A percentile compares a stretch with the other conserved stretches of the same genome.
These are phyloP conservation scores for Ceratocystis smalleyi DNA, from an alignment of 2,329 filamentous ascomycete genomes.

Conservation along the genomic window DNA sequence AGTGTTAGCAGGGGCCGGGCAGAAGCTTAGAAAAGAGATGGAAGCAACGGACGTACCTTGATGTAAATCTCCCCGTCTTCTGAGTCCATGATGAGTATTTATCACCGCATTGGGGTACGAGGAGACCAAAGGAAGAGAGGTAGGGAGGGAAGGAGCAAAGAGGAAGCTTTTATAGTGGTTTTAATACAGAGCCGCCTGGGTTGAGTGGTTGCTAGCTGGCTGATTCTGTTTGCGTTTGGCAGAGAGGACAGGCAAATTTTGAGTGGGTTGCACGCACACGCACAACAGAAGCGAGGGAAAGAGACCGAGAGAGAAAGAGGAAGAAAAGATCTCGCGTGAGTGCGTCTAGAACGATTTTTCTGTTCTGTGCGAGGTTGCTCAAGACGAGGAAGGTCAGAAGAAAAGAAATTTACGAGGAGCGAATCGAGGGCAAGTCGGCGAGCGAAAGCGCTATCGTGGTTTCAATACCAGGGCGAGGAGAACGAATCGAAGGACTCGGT, in stretches of 20 bases:
- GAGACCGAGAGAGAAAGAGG: not conserved
- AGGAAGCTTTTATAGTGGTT: not conserved
- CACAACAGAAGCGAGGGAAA: not conserved
- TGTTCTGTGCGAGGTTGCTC: not conserved
- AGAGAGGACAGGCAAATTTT: not conserved
- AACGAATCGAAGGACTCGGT: not conserved
- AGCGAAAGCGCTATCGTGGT: not conserved
- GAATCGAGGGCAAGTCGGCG: not conserved
- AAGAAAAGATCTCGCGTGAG: not conserved
- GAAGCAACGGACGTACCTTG: slow-evolving; percentile 42
- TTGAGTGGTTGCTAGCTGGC: not conserved
- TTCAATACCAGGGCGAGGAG: not conserved
- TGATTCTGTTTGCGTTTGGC: not conserved
- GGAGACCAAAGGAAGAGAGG: not conserved
- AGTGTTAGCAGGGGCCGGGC: not conserved
- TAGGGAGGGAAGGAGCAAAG: not conserved
- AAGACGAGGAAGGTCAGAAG: not conserved
- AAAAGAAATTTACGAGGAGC: not conserved
- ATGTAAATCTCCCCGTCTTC: slow-evolving; percentile 83
- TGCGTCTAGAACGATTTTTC: not conserved
- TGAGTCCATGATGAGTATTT: slow-evolving; percentile 53
- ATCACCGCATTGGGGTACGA: slow-evolving; percentile 16
- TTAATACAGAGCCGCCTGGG: not conserved
- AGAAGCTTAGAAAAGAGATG: not conserved
- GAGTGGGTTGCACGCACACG: not conserved